Conservation (phyloP, 2,329 filamentous ascomycete species). For the Neonectria faginata region DNA sequence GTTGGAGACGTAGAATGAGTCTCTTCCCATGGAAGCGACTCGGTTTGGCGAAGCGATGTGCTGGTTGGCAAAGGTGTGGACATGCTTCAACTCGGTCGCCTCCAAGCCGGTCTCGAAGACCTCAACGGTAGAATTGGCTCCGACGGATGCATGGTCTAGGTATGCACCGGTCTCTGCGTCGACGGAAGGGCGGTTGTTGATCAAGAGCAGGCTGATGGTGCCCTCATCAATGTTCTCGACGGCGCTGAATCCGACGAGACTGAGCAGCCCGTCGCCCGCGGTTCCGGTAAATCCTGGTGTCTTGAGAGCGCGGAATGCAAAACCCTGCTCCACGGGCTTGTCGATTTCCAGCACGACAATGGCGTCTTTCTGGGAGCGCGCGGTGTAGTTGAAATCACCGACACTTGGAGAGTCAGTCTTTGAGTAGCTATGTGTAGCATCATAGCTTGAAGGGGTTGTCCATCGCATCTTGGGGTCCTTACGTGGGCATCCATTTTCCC, state of each 20-base stretch:
- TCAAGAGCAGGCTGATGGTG: constrained; percentile 27
- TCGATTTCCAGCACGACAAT: constrained; percentile 51
- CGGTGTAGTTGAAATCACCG: constrained; percentile 43
- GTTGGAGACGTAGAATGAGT: constrained; percentile 36
- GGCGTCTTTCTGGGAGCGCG: constrained; percentile 47
- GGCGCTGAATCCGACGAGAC: constrained; percentile 48
- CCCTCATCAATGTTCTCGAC: constrained; percentile 40
- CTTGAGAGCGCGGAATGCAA: constrained; percentile 40
- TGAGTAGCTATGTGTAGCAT: background rate
- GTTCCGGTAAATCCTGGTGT: constrained; percentile 48
- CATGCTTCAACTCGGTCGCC: constrained; percentile 30
- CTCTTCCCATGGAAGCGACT: constrained; percentile 25
- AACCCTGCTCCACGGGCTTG: constrained; percentile 35
- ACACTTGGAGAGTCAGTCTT: constrained; percentile 22
- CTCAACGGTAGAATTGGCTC: constrained; percentile 36
- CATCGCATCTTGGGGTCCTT: background rate
- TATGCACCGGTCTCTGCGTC: constrained; percentile 21
- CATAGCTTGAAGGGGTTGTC: too few relatives aligned
- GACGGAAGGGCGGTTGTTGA: constrained; percentile 36
- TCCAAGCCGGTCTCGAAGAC: constrained; percentile 26
- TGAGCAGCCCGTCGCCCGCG: constrained; percentile 46
- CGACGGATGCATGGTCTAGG: constrained; percentile 26
- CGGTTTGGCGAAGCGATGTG: constrained; percentile 40
- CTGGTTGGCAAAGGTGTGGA: constrained; percentile 31
- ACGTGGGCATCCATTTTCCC: constrained; percentile 39